These are phyloP conservation scores for Cytospora schulzeri DNA, from an alignment of 2,329 filamentous ascomycete species.

Conservation along the genomic window DNA sequence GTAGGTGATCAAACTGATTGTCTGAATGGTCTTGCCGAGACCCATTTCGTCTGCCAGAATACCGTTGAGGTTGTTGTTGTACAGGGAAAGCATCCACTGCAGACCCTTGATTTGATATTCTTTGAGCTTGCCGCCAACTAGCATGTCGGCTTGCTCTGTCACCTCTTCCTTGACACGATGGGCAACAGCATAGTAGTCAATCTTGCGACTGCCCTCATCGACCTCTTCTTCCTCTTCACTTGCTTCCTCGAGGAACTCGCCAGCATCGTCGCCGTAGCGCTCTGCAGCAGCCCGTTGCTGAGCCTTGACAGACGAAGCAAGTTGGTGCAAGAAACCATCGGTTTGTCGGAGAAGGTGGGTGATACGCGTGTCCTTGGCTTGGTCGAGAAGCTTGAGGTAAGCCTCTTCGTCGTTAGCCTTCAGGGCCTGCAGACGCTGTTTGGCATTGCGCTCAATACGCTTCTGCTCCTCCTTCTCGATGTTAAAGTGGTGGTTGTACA, in stretches of 20 bases:
- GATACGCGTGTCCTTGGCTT: constrained; percentile 99
- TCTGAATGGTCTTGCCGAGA: constrained; percentile 99
- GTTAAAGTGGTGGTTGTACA: constrained; percentile 87
- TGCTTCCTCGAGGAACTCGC: constrained; percentile 49
- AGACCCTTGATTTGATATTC: constrained; percentile 98
- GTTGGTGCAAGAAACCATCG: constrained; percentile 93
- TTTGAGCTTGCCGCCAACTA: constrained; percentile 91
- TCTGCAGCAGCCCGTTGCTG: constrained; percentile 85
- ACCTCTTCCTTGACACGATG: constrained; percentile 95
- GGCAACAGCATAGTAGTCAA: constrained; percentile 98
- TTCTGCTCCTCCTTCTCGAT: constrained; percentile 99
- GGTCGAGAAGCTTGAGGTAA: constrained; percentile 94
- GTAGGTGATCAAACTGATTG: constrained; percentile 95
- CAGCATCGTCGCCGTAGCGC: constrained; percentile 69
- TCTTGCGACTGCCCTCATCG: constrained; percentile 74
- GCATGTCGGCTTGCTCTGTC: constrained; percentile 75
- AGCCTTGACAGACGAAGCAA: constrained; percentile 89
- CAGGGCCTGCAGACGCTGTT: constrained; percentile 97
- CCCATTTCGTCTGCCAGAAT: constrained; percentile 99
- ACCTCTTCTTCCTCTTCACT: constrained; percentile 57
- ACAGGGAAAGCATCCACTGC: constrained; percentile 99
- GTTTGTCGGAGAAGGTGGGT: constrained; percentile 96
- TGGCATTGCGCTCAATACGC: constrained; percentile 93
- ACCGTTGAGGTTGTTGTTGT: constrained; percentile 99
- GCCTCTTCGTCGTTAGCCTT: constrained; percentile 99